These are phyloP conservation scores for Simplicillium sp. DNA, from an alignment of 2,329 filamentous ascomycete genomes.

Conservation along the genomic window DNA sequence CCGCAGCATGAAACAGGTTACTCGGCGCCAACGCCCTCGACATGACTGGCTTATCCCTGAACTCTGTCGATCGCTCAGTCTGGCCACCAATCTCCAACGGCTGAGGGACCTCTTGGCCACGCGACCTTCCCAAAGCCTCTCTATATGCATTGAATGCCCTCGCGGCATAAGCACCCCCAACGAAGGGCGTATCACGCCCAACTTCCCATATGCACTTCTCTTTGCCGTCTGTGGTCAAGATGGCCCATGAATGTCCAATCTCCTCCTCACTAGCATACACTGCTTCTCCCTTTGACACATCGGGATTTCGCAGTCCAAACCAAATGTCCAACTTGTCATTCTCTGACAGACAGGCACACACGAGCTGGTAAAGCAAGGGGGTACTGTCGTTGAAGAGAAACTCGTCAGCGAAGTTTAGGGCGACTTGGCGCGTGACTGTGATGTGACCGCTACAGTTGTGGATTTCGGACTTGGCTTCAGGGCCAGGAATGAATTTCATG, in stretches of 20 bases:
- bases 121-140: slow-evolving; percentile 6
- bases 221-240: slow-evolving; percentile 6
- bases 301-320: slow-evolving; percentile 8
- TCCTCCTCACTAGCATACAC: slow-evolving; percentile 5
- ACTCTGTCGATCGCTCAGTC: slow-evolving; percentile 2
- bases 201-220: slow-evolving; percentile 9
- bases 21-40: slow-evolving; percentile 10
- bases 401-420: slow-evolving; percentile 9
- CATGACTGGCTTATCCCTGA: slow-evolving; percentile 7
- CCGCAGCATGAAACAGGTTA: slow-evolving; percentile 9
- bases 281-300: slow-evolving; percentile 3
- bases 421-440: slow-evolving; percentile 7
- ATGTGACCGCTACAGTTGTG: slow-evolving; percentile 9
- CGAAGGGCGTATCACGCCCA: slow-evolving; percentile 6
- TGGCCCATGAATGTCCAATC: slow-evolving; percentile 9
- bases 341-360: slow-evolving; percentile 8
- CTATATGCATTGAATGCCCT: slow-evolving; percentile 10
- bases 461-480: slow-evolving; percentile 10
- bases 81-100: background rate
- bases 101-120: slow-evolving; percentile 1
- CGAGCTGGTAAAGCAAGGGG: slow-evolving; percentile 5
- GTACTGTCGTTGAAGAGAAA: slow-evolving; percentile 7
- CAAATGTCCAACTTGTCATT: slow-evolving; percentile 10
- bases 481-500: slow-evolving; percentile 9
- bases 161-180: slow-evolving; percentile 7